A percentile compares a stretch with the other conserved stretches of the same genome.
Evolutionary conservation across 768 basidiomycete species (phyloP).

Genomic region (Crepidotus variabilis): DNA sequence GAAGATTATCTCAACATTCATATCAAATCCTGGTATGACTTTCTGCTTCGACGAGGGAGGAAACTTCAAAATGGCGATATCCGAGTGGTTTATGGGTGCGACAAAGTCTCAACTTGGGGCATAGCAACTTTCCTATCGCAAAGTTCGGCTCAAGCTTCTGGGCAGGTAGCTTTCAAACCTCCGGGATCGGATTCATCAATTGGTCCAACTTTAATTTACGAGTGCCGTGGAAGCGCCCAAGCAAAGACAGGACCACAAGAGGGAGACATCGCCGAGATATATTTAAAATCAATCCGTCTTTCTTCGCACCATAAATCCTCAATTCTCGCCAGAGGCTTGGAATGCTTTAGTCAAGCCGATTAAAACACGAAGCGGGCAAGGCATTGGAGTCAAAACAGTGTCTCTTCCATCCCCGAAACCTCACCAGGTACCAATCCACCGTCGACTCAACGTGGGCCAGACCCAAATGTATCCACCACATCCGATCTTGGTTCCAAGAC

Average conservation of each 20-base stretch:
- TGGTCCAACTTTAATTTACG: not conserved
- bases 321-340: not conserved
- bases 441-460: not conserved
- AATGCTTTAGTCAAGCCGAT: not conserved
- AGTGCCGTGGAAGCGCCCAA: no score
- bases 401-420: not conserved
- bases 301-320: not conserved
- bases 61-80: constrained; percentile 1
- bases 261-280: not conserved
- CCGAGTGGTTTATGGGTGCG: not conserved
- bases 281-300: not conserved
- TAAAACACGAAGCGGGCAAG: not conserved
- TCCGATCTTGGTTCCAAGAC: not conserved
- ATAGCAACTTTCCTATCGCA: constrained; percentile 15
- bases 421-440: not conserved
- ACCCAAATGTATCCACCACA: not conserved
- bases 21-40: constrained; percentile 9
- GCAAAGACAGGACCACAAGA: no score
- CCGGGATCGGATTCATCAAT: not conserved
- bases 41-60: constrained; percentile 11
- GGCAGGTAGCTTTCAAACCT: not conserved
- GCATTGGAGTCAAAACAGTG: not conserved
- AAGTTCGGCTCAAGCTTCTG: not conserved
- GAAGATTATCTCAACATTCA: constrained; percentile 26
- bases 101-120: constrained; percentile 25